Conservation (phyloP, 768 basidiomycete genomes). For the Postia placenta region DNA sequence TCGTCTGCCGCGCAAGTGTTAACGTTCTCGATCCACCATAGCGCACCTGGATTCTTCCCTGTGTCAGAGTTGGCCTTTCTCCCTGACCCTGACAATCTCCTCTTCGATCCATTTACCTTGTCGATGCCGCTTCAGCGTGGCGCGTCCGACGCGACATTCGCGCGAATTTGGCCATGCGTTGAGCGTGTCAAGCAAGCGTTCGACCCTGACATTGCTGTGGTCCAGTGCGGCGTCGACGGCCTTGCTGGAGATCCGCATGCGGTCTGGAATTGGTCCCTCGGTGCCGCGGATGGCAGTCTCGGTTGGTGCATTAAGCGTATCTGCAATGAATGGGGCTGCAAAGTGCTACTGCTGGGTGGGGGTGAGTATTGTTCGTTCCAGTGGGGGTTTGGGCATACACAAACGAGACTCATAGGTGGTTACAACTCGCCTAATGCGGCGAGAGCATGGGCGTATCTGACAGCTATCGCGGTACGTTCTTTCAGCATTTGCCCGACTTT, state of each 20-base stretch:
- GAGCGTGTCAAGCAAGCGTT: constrained; percentile 56
- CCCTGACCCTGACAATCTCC: constrained; percentile 28
- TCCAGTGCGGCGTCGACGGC: constrained; percentile 87
- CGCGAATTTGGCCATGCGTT: constrained; percentile 57
- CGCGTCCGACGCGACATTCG: constrained; percentile 58
- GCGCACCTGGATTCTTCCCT: constrained; percentile 83
- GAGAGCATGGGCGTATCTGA: constrained; percentile 81
- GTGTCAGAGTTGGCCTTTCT: constrained; percentile 44
- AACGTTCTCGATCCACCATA: constrained; percentile 82
- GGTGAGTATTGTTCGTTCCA: constrained; percentile 47
- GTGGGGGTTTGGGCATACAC: no score
- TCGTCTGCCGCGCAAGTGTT: constrained; percentile 26
- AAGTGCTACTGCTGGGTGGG: constrained; percentile 70
- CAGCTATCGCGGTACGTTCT: constrained; percentile 61
- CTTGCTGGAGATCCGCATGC: constrained; percentile 80
- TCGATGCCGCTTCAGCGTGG: constrained; percentile 75
- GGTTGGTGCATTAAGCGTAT: constrained; percentile 60
- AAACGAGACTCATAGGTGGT: constrained; percentile 63
- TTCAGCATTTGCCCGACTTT: not conserved
- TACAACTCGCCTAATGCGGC: constrained; percentile 82
- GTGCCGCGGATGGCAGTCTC: constrained; percentile 45
- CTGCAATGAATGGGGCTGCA: constrained; percentile 49
- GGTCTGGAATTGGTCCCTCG: constrained; percentile 67
- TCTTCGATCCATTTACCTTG: constrained; percentile 62
- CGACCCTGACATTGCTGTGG: constrained; percentile 68